Evolutionary conservation across 202 grass and related monocot species (phyloP).

Genomic region (Bolboschoenoplectus hybrid): DNA sequence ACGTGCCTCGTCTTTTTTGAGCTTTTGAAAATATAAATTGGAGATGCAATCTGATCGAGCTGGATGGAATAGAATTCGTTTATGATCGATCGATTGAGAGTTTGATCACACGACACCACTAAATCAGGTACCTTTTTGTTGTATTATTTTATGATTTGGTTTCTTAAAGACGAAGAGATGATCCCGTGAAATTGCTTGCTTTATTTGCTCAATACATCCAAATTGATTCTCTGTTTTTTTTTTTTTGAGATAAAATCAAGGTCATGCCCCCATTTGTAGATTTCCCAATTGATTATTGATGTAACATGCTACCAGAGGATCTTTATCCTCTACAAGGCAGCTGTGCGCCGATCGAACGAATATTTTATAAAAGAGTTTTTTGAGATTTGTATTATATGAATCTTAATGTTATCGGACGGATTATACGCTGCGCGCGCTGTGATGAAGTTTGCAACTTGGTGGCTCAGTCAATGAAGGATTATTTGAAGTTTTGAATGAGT

Average conservation of each 20-base stretch:
- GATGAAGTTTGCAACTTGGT: neutral
- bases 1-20: neutral
- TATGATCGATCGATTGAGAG: neutral
- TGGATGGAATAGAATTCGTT: neutral
- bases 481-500: neutral
- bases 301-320: conserved; percentile 12
- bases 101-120: neutral
- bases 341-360: too few relatives aligned
- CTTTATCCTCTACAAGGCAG: too few relatives aligned
- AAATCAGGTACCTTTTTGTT: neutral
- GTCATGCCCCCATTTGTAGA: too few relatives aligned
- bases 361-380: too few relatives aligned
- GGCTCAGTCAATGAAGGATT: neutral
- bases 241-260: too few relatives aligned
- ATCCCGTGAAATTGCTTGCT: conserved; percentile 15
- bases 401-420: too few relatives aligned
- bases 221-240: too few relatives aligned
- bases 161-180: conserved; percentile 11
- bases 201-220: neutral
- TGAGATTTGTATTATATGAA: too few relatives aligned
- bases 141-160: neutral
- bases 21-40: neutral
- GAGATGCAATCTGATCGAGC: neutral
- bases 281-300: neutral
- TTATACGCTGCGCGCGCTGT: too few relatives aligned